Conservation (phyloP, 2,329 filamentous ascomycete species). For the Exophiala calicioides region DNA sequence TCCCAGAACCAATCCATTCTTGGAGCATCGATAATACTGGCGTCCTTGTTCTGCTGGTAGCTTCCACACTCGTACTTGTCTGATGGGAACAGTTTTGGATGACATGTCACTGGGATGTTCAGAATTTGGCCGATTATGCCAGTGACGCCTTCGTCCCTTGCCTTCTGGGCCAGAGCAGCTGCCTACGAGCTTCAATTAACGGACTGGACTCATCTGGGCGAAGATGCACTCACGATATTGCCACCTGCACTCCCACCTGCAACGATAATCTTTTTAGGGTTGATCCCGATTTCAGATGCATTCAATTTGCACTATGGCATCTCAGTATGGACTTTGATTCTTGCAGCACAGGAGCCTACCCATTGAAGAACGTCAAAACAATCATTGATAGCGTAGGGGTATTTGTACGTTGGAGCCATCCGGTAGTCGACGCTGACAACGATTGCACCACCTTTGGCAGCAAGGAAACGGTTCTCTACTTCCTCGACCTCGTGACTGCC, state of each 20-base stretch:
- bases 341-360: slow-evolving; percentile 1
- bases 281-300: slow-evolving; percentile 36
- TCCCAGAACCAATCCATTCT: slow-evolving; percentile 42
- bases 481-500: slow-evolving; percentile 25
- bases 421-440: slow-evolving; percentile 17
- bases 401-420: slow-evolving; percentile 20
- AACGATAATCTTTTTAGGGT: slow-evolving; percentile 50
- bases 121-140: slow-evolving; percentile 50
- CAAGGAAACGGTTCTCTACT: slow-evolving; percentile 14
- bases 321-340: neutral
- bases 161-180: slow-evolving; percentile 36
- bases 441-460: slow-evolving; percentile 14
- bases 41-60: slow-evolving; percentile 44
- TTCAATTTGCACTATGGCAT: slow-evolving; percentile 34
- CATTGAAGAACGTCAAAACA: slow-evolving; percentile 19
- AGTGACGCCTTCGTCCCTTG: slow-evolving; percentile 35
- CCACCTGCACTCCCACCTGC: slow-evolving; percentile 53
- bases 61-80: neutral
- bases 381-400: slow-evolving; percentile 17
- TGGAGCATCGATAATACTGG: slow-evolving; percentile 34
- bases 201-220: too few relatives aligned
- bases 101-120: slow-evolving; percentile 40
- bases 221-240: slow-evolving; percentile 12
- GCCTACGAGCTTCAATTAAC: too few relatives aligned
- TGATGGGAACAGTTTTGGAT: slow-evolving; percentile 6